Conservation (phyloP, 208 protist genomes). For the Tritrichomonas foetus region DNA sequence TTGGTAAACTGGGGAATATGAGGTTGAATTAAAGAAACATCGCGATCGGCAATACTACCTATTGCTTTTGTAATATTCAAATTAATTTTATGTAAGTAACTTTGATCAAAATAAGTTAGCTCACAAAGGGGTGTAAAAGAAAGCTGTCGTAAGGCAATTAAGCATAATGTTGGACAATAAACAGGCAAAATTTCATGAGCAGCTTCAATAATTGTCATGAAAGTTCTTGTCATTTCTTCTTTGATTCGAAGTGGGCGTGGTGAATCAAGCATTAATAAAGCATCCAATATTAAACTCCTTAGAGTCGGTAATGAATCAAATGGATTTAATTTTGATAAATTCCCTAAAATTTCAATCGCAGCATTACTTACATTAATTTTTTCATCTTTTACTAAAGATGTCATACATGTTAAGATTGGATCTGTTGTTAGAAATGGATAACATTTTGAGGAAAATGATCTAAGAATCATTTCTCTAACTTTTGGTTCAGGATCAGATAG, state of each 20-base stretch:
- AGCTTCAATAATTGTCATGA: not conserved
- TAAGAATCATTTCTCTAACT: not conserved
- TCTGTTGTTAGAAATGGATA: not conserved
- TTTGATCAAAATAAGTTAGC: not conserved
- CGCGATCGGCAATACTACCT: not conserved
- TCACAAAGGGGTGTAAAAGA: not conserved
- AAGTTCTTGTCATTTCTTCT: not conserved
- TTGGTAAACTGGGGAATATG: not conserved
- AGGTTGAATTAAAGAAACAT: not conserved
- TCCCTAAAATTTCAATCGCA: constrained; percentile 2
- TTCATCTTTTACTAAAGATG: constrained; percentile 26
- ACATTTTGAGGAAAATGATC: not conserved
- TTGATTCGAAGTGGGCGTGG: not conserved
- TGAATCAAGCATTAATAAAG: not conserved
- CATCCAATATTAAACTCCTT: not conserved
- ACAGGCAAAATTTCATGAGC: not conserved
- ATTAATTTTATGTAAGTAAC: not conserved
- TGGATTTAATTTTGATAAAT: not conserved
- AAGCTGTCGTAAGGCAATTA: not conserved
- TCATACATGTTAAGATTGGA: not conserved
- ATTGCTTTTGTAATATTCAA: constrained; percentile 21
- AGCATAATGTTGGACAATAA: not conserved
- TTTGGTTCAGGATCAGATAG: not conserved
- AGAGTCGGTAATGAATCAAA: not conserved
- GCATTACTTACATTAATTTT: not conserved